A percentile compares a stretch with the other conserved stretches of the same genome.
Evolutionary conservation across 2,329 filamentous ascomycete genomes (phyloP).

Genomic region (Diaporthe nobilis): DNA sequence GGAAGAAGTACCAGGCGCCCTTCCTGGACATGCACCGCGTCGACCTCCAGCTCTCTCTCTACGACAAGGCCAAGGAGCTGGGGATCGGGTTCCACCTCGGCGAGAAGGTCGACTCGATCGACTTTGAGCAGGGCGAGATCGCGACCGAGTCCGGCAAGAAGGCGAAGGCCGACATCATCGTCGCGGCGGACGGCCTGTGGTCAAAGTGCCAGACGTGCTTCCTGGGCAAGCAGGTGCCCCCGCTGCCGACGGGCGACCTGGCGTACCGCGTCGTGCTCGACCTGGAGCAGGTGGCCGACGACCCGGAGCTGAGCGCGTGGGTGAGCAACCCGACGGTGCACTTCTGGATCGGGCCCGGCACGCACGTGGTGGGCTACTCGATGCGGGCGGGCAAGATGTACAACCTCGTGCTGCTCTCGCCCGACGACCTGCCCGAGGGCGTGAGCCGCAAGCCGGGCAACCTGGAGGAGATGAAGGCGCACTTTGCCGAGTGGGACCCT

Average conservation of each 20-base stretch:
- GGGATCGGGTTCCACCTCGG: constrained; percentile 66
- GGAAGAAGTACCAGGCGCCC: constrained; percentile 50
- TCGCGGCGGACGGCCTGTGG: constrained; percentile 77
- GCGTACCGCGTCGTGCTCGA: constrained; percentile 74
- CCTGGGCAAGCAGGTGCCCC: constrained; percentile 60
- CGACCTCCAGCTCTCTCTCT: constrained; percentile 70
- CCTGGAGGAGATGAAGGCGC: constrained; percentile 70
- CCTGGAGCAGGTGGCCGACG: constrained; percentile 63
- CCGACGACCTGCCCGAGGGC: constrained; percentile 65
- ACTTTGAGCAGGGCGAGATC: constrained; percentile 62
- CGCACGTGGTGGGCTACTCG: constrained; percentile 75
- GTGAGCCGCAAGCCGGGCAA: constrained; percentile 67
- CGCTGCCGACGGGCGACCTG: constrained; percentile 73
- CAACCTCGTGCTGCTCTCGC: constrained; percentile 76
- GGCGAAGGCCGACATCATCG: constrained; percentile 67
- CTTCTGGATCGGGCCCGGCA: constrained; percentile 75
- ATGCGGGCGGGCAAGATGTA: constrained; percentile 71
- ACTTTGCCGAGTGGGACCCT: constrained; percentile 77
- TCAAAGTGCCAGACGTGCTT: constrained; percentile 67
- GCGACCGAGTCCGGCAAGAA: constrained; percentile 54
- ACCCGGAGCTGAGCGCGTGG: constrained; percentile 65
- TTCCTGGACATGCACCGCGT: constrained; percentile 66
- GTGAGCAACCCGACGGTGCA: constrained; percentile 66
- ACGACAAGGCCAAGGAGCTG: constrained; percentile 64
- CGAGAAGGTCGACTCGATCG: constrained; percentile 60